Evolutionary conservation across 768 basidiomycete genomes (phyloP).

Genomic region (Mycena vitilis): DNA sequence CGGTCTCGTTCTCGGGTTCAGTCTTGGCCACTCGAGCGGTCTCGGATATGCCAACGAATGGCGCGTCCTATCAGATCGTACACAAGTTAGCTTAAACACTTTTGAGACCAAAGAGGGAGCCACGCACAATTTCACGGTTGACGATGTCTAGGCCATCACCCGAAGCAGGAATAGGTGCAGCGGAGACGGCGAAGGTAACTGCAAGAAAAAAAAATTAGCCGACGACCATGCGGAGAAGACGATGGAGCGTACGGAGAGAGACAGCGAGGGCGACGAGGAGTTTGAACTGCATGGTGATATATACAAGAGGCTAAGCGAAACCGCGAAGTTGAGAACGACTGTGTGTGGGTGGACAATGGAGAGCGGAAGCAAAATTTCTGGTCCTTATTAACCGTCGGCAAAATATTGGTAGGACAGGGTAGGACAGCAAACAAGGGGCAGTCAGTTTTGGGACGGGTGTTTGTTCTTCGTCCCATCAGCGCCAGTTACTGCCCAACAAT

Average conservation of each 20-base stretch:
- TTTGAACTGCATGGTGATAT: constrained; percentile 23
- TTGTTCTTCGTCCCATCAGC: neutral
- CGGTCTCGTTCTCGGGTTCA: neutral
- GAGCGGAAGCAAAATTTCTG: constrained; percentile 1
- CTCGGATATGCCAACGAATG: constrained; percentile 17
- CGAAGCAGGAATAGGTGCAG: constrained; percentile 15
- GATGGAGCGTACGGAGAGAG: constrained; percentile 7
- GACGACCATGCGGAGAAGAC: neutral
- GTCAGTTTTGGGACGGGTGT: neutral
- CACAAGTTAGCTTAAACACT: neutral
- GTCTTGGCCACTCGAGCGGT: constrained; percentile 13
- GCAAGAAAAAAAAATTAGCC: neutral
- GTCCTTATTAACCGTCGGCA: neutral
- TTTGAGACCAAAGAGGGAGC: neutral
- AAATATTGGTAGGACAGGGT: neutral
- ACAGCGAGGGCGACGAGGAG: constrained; percentile 18
- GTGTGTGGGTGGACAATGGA: constrained; percentile 8
- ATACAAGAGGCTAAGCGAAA: constrained; percentile 1
- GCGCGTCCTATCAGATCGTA: neutral
- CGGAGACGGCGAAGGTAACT: constrained; percentile 17
- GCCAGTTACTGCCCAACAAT: neutral
- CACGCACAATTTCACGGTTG: constrained; percentile 13
- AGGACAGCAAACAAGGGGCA: neutral
- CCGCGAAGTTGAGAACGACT: neutral
- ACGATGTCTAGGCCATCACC: neutral